A percentile compares a stretch with the other conserved stretches of the same genome.
phyloP scores from a whole-genome alignment of 225 moss, liverwort and hornwort genomes.

The Ulota crispa region DNA sequence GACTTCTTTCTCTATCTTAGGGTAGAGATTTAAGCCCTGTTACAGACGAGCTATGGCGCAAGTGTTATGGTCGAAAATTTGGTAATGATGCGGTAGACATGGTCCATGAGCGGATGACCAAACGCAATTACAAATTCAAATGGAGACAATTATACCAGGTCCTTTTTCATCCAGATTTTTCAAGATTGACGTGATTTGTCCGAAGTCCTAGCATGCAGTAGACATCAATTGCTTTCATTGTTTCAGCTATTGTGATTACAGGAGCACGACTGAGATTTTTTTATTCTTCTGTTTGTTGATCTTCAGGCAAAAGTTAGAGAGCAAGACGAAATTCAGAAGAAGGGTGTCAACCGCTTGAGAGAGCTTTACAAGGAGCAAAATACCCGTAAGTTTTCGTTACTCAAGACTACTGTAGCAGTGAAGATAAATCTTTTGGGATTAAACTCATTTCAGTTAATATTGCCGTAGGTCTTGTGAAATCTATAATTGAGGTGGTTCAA shows the following conservation, averaged over 20 bases:
- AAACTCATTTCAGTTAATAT: background rate
- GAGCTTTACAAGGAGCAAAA: constrained; percentile 78
- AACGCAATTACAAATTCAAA: constrained; percentile 54
- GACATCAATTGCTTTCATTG: background rate
- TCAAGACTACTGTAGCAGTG: background rate
- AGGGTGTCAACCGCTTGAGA: constrained; percentile 73
- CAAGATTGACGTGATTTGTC: background rate
- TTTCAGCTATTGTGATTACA: background rate
- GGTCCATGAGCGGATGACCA: constrained; percentile 70
- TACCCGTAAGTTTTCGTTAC: constrained; percentile 51
- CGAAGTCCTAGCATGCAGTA: background rate
- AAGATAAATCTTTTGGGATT: background rate
- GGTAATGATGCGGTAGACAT: constrained; percentile 69
- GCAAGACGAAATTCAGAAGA: constrained; percentile 80
- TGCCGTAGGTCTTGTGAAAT: background rate
- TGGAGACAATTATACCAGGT: constrained; percentile 91
- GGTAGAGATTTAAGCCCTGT: constrained; percentile 79
- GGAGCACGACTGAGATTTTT: background rate
- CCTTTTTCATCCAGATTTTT: background rate
- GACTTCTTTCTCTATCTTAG: constrained; percentile 30
- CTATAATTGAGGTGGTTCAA: background rate
- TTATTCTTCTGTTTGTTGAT: background rate
- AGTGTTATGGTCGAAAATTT: constrained; percentile 76
- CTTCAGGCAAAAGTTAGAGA: constrained; percentile 82
- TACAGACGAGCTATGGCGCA: constrained; percentile 85